Base-by-base conservation (phyloP, 2,329 filamentous ascomycete genomes). In the Magnaporthiopsis incrustans region DNA sequence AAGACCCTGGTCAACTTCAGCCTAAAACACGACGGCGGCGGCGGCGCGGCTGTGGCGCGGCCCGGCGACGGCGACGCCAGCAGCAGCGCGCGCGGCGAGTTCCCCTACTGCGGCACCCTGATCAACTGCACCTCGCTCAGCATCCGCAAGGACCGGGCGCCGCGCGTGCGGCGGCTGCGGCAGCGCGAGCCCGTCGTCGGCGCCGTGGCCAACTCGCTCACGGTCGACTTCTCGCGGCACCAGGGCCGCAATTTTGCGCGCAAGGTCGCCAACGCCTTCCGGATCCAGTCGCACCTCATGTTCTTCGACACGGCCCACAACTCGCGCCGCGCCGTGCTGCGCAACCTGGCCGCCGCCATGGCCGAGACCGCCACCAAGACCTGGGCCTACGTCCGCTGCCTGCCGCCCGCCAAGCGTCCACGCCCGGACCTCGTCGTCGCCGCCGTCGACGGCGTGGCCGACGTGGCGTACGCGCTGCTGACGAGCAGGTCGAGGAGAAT, bases 1-100 rank as follows among this genome's bases (percentile, higher is more conserved):
- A 99, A 99, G 78, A 95, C 88, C 53, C 79, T 97, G 64, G 85
- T 89, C 64, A 99, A 97, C 73, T 98, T 98, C 72, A 84, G 89
- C 26, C 78, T 89, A 60, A 72, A 72, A 0, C 77, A 92, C 57
- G 76, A 82, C 35, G 85, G 82, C 0, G 71, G 92, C 57, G 76
- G 82, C 35, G 85, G 82, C 0, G 71, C 73, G 10, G 73, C 77
- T 35, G 81, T 90, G 56, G 77, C 80, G 4, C 79, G 81, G 56
- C 70, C 85, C 56, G 70, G 74, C 1, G 70, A 69, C 0, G 27
- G 5, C 27, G 27, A 3, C 27, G 3, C 3, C 27, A 3, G 3
- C 27, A 5, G 27, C 27, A 73, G 71, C 5, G 65, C 70, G 3
- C 57, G 27, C 14, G 27, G 6, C 22, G 69, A 68, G n/a, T 98